phyloP scores from a whole-genome alignment of 108 stramenopile genomes.

The Pseudonitzschia delicatissima region DNA sequence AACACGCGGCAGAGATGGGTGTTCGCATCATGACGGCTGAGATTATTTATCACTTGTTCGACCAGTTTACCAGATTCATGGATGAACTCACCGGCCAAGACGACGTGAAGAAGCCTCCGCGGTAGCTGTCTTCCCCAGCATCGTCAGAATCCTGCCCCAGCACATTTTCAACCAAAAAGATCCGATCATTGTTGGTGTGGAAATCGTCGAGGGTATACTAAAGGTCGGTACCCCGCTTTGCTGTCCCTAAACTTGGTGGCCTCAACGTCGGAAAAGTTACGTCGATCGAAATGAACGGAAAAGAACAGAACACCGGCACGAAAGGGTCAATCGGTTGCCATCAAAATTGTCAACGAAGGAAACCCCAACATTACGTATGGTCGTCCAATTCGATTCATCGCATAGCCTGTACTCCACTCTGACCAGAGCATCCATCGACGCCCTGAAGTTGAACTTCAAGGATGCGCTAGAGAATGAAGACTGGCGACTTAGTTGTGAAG shows the following conservation, averaged over 20 bases:
- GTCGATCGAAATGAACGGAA: slow-evolving; percentile 92
- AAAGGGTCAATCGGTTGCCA: slow-evolving; percentile 89
- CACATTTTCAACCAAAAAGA: slow-evolving; percentile 99
- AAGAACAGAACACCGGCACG: slow-evolving; percentile 85
- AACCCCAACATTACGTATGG: slow-evolving; percentile 98
- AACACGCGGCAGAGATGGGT: slow-evolving; percentile 86
- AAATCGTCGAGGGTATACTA: slow-evolving; percentile 93
- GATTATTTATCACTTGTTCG: slow-evolving; percentile 99
- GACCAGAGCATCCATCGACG: slow-evolving; percentile 94
- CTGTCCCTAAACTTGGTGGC: slow-evolving; percentile 88
- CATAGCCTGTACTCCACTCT: slow-evolving; percentile 91
- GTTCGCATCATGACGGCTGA: slow-evolving; percentile 98
- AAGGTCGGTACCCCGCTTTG: slow-evolving; percentile 98
- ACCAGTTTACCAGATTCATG: slow-evolving; percentile 95
- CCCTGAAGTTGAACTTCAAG: slow-evolving; percentile 96
- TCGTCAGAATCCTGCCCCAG: slow-evolving; percentile 92
- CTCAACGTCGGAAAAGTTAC: slow-evolving; percentile 93
- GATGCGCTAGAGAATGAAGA: slow-evolving; percentile 96
- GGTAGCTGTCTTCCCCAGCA: slow-evolving; percentile 88
- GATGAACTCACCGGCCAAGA: slow-evolving; percentile 71
- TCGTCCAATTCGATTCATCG: slow-evolving; percentile 94
- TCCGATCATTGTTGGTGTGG: slow-evolving; percentile 97
- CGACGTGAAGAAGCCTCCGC: slow-evolving; percentile 83
- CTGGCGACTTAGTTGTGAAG: slow-evolving; percentile 94
- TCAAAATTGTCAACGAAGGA: slow-evolving; percentile 90